Evolutionary conservation across 2,329 filamentous ascomycete species (phyloP), one percentile per base, ranked within the genome.

Genomic region (Botrytis medusae): DNA sequence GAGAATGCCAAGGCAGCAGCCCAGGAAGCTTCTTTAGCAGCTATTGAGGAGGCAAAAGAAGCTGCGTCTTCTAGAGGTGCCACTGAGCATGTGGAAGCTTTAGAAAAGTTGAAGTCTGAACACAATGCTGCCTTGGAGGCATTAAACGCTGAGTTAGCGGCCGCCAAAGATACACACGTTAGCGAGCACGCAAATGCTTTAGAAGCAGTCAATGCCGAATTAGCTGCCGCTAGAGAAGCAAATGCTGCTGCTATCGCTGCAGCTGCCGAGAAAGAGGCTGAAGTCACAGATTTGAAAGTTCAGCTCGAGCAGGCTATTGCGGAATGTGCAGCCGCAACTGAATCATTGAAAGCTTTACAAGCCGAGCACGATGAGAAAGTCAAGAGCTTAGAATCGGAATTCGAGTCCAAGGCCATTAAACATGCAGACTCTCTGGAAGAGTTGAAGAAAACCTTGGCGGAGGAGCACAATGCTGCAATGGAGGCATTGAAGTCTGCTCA

Each of bases 401-500:
- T 70, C 14, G 68, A 70, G n/a, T 46, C 59, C 46, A 22, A 72
- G 46, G 34, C n/a, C 16, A 32, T 32, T 32, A 48, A 65, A 32
- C 67, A 80, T 61, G 73, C 78, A 71, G 74, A 73, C 51, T 76
- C 77, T n/a, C 80, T 90, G 10, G 84, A 85, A 73, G 83, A 84
- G 72, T 80, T 90, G 25, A 84, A 86, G 77, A 80, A 82, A 61
- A 83, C 84, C 0, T 80, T 90, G 10, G 81, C 83, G 32, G 83
- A 86, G 42, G 84, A 90, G 78, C 87, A 90, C 76, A 80, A 85
- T 62, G 81, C 84, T 60, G 82, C 84, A 29, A 77, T 90, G 16
- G 82, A 84, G 65, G 84, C 84, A 7, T 81, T 90, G 62, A 85
- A 89, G 79, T 81, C 84, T 29, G 85, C 87, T 75, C 86, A 90